phyloP scores from a whole-genome alignment of 1,284 basidiomycete species.

The Tylopilus sp. region DNA sequence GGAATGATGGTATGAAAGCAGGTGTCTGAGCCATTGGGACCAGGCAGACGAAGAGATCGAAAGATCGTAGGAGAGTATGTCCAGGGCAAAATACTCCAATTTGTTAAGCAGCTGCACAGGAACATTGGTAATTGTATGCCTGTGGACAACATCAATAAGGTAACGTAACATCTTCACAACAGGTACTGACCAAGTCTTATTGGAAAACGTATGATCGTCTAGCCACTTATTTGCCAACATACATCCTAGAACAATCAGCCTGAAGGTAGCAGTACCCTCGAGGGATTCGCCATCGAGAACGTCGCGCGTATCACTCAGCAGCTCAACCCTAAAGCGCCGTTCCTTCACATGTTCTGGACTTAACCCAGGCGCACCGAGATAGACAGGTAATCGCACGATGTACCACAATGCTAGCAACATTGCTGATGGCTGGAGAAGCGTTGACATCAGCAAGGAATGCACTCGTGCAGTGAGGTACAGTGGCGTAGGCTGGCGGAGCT shows the following conservation, averaged over 20 bases:
- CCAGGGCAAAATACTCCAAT: constrained; percentile 67
- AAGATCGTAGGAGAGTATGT: constrained; percentile 67
- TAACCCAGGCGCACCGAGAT: constrained; percentile 47
- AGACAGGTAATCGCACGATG: constrained; percentile 76
- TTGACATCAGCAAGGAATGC: constrained; percentile 73
- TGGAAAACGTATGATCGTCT: constrained; percentile 90
- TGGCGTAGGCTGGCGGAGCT: constrained; percentile 42
- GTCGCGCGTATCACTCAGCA: constrained; percentile 52
- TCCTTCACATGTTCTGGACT: constrained; percentile 55
- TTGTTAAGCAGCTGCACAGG: constrained; percentile 67
- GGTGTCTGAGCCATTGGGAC: constrained; percentile 66
- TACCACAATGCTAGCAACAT: constrained; percentile 82
- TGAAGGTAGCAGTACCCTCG: constrained; percentile 62
- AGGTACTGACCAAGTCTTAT: constrained; percentile 79
- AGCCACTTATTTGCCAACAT: constrained; percentile 92
- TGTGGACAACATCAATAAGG: constrained; percentile 29
- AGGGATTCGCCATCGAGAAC: constrained; percentile 51
- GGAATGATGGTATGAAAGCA: constrained; percentile 62
- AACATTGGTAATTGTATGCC: constrained; percentile 76
- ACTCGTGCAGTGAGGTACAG: constrained; percentile 56
- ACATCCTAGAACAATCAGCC: constrained; percentile 77
- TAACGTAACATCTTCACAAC: neutral
- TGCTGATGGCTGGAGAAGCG: constrained; percentile 77
- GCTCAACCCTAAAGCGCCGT: constrained; percentile 57
- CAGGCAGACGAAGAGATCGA: constrained; percentile 62